These are phyloP conservation scores for Diplodia mutila DNA, from an alignment of 2,329 filamentous ascomycete genomes.

Conservation along the genomic window DNA sequence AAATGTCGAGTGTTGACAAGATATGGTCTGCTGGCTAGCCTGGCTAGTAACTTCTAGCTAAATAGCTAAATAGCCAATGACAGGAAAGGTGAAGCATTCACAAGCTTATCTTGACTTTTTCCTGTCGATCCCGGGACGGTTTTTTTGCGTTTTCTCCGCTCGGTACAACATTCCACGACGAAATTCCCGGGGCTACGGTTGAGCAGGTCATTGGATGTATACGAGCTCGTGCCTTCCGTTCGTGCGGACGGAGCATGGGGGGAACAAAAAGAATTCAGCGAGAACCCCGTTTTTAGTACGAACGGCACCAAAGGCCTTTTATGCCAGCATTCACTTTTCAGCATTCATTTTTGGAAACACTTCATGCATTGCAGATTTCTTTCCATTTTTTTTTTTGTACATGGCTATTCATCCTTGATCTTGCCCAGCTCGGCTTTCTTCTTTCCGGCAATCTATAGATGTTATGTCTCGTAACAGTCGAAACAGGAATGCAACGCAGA, in stretches of 20 bases:
- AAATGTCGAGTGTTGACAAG: background rate
- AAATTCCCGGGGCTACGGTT: background rate
- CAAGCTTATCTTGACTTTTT: background rate
- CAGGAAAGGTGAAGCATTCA: background rate
- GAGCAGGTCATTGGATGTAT: background rate
- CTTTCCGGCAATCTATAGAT: too few species aligned
- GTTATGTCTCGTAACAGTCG: too few species aligned
- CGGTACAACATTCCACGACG: background rate
- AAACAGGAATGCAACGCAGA: too few species aligned
- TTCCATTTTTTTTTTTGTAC: too few species aligned
- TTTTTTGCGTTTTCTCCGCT: background rate
- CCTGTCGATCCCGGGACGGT: background rate
- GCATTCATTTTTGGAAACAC: too few species aligned
- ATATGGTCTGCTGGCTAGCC: background rate
- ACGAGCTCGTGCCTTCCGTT: background rate
- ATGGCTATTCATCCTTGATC: too few species aligned
- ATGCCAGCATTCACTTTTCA: background rate
- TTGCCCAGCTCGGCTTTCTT: too few species aligned
- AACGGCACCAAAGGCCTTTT: background rate
- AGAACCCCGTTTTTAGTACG: background rate
- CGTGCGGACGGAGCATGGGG: background rate
- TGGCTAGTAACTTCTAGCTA: background rate
- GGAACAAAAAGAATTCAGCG: background rate
- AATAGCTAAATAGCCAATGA: background rate
- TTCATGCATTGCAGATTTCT: too few species aligned